These are phyloP conservation scores for Aphanomyces cochlioides DNA, from an alignment of 352 stramenopile species.

Conservation along the genomic window DNA sequence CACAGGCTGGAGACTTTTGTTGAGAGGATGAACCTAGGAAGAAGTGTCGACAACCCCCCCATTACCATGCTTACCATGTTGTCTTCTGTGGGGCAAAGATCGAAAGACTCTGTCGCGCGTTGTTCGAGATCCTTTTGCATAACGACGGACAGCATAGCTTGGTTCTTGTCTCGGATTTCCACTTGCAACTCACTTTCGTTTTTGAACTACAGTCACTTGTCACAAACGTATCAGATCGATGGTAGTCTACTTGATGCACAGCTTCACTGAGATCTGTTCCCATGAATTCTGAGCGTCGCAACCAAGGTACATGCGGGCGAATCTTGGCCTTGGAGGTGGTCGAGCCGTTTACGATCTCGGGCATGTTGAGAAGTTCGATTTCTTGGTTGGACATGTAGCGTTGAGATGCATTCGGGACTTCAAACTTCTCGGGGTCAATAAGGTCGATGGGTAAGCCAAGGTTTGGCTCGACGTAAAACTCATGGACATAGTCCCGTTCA, in stretches of 20 bases:
- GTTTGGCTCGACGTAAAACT: constrained; percentile 80
- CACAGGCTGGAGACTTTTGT: constrained; percentile 73
- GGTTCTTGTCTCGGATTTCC: constrained; percentile 71
- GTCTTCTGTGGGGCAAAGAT: constrained; percentile 58
- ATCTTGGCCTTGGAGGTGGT: constrained; percentile 58
- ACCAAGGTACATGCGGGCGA: constrained; percentile 69
- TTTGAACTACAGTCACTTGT: constrained; percentile 46
- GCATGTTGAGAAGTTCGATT: constrained; percentile 25
- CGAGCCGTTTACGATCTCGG: constrained; percentile 28
- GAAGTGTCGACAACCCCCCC: not conserved
- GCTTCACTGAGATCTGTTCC: constrained; percentile 80
- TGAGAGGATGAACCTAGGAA: constrained; percentile 61
- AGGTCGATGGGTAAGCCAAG: constrained; percentile 75
- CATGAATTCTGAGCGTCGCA: constrained; percentile 83
- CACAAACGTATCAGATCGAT: not conserved
- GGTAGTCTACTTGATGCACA: constrained; percentile 55
- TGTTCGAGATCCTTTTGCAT: constrained; percentile 66
- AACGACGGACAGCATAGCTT: constrained; percentile 72
- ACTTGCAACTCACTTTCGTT: constrained; percentile 83
- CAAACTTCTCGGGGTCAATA: constrained; percentile 81
- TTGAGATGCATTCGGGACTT: constrained; percentile 36
- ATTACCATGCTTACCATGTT: constrained; percentile 34
- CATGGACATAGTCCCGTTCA: constrained; percentile 82
- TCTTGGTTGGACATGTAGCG: constrained; percentile 21
- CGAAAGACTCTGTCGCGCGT: constrained; percentile 76